These are phyloP conservation scores for Penicillium nucicola DNA, from an alignment of 495 filamentous ascomycete genomes.

Conservation along the genomic window DNA sequence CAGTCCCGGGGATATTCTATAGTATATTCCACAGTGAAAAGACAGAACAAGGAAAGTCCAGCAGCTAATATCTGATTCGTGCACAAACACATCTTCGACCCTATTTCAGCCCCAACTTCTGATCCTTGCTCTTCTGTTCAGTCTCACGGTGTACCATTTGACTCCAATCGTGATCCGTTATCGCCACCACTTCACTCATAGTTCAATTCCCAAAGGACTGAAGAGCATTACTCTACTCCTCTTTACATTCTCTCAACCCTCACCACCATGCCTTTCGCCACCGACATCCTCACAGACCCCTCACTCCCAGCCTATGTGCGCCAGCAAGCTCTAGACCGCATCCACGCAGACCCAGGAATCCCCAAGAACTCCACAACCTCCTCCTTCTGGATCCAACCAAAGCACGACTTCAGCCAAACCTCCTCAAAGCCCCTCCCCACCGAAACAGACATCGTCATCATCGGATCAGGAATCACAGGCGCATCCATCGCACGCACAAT, in stretches of 20 bases:
- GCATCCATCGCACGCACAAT: conserved; percentile 64
- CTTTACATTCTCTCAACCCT: not conserved
- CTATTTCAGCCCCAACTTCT: not conserved
- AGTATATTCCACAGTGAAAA: not conserved
- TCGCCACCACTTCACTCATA: no score
- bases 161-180: no score
- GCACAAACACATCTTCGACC: not conserved
- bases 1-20: no score
- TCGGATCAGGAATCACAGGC: conserved; percentile 73
- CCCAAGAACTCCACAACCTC: conserved; percentile 49
- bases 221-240: no score
- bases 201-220: no score
- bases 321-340: conserved; percentile 26
- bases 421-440: conserved; percentile 59
- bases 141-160: not conserved
- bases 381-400: conserved; percentile 70
- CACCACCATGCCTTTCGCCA: conserved; percentile 23
- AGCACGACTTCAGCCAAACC: conserved; percentile 53
- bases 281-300: conserved; percentile 15
- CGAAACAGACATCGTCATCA: conserved; percentile 60
- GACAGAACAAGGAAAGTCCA: conserved; percentile 17
- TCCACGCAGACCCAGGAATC: conserved; percentile 28
- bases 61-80: conserved; percentile 13
- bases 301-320: conserved; percentile 13
- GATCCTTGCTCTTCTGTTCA: not conserved